Base-by-base conservation (phyloP, 805 yeast species). In the Kodamaea nitidulidarum region DNA sequence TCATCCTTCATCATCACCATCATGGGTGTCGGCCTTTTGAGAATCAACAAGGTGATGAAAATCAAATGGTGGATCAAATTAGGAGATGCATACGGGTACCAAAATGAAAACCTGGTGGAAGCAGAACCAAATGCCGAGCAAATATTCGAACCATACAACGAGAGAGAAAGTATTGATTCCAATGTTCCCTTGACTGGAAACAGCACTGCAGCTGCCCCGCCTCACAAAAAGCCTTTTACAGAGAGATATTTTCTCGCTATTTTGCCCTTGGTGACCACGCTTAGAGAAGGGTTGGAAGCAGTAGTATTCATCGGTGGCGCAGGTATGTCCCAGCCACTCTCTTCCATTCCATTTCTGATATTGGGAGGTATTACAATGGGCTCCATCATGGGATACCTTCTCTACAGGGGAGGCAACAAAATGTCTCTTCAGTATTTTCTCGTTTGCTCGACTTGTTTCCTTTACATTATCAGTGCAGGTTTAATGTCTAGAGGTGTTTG, bases 21-120 rank as follows among this genome's bases (percentile, higher is more conserved):
- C 6, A 88, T 88, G 96, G 96, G 96, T 0, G 54, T 87, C 24
- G 84, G 91, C 39, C 77, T 88, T 56, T 67, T 88, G 45, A 70
- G 95, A 46, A 75, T 88, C 56, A 86, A 88, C 49, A 81, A 84
- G 55, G 66, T 68, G 37, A 67, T 88, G 73, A 81, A 87, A 51
- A 80, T 82, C 42, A 88, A 88, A 62, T 90, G 95, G 84, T 65
- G 70, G 70, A 58, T 61, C 43, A 69, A 69, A 44, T 54, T 68
- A 37, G 71, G 72, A 2, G 67, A 66, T 37, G 73, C 72, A 1
- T 67, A 65, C 18, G 42, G 25, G 42, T 45, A 49, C 25, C 45
- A 50, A 15, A 14, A 5, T 10, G 12, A 7, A 39, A 39, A 12
- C 39, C 34, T 2, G 26, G 22, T 12, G 18, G 35, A 15, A 15